A percentile compares a stretch with the other conserved stretches of the same genome.
These are phyloP conservation scores for Chytriomyces confervae DNA, from an alignment of 192 early-diverging fungal species.

Conservation along the genomic window DNA sequence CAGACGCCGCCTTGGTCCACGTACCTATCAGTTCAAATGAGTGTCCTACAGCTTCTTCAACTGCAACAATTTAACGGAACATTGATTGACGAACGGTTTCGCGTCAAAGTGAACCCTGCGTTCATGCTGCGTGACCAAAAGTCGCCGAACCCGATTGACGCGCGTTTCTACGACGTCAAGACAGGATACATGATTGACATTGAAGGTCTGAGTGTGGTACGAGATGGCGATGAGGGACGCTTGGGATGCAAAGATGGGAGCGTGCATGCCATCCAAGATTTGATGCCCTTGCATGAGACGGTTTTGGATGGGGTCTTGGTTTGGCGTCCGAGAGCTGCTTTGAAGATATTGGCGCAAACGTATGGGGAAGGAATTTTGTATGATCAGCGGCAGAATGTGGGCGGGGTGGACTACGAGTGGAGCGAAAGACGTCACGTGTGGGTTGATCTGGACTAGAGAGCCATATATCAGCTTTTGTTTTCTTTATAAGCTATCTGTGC, in stretches of 20 bases:
- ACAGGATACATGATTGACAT: conserved; percentile 26
- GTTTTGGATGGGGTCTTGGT: background rate
- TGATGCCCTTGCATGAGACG: conserved; percentile 22
- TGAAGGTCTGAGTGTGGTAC: background rate
- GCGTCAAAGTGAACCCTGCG: background rate
- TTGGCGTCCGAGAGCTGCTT: conserved; percentile 7
- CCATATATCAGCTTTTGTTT: no score
- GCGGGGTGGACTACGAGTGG: no score
- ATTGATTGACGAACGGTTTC: conserved; percentile 12
- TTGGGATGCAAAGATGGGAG: conserved; percentile 11
- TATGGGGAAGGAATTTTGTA: conserved; percentile 5
- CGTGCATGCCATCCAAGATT: background rate
- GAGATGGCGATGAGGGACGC: background rate
- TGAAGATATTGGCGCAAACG: conserved; percentile 31
- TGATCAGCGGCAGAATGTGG: background rate
- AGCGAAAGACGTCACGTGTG: no score
- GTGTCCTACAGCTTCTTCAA: background rate
- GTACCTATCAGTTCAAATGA: conserved; percentile 13
- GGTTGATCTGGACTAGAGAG: no score
- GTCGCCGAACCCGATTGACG: conserved; percentile 5
- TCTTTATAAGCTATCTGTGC: no score
- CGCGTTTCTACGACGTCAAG: background rate
- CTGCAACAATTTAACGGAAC: conserved; percentile 12
- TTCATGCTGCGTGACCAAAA: background rate
- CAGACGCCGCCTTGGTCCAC: conserved; percentile 1